These are phyloP conservation scores for Blastobotrys chiropterorum DNA, from an alignment of 805 yeast genomes.

Conservation along the genomic window DNA sequence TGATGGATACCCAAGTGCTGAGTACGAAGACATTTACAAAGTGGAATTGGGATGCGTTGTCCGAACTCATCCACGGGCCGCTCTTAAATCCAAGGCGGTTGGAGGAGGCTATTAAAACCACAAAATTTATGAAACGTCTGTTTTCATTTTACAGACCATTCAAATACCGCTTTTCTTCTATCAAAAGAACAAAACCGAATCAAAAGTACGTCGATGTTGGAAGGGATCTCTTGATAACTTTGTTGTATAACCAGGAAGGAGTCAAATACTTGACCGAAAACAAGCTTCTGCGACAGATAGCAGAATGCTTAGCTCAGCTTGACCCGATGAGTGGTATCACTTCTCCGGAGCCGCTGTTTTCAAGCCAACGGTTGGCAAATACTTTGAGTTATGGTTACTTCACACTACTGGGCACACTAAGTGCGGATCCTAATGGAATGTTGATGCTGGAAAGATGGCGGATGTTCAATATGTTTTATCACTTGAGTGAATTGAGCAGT, in stretches of 20 bases:
- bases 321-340: conserved; percentile 73
- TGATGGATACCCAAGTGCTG: conserved; percentile 63
- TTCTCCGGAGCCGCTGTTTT: conserved; percentile 69
- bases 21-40: conserved; percentile 69
- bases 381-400: conserved; percentile 76
- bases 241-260: conserved; percentile 61
- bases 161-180: conserved; percentile 66
- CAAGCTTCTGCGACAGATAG: conserved; percentile 79
- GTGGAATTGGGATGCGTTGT: conserved; percentile 83
- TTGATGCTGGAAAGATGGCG: conserved; percentile 74
- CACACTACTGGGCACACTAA: conserved; percentile 66
- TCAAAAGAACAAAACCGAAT: conserved; percentile 45
- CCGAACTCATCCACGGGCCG: conserved; percentile 77
- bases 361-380: conserved; percentile 48
- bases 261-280: conserved; percentile 58
- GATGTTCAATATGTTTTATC: conserved; percentile 72
- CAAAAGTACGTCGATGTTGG: conserved; percentile 65
- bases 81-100: conserved; percentile 62
- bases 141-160: conserved; percentile 88
- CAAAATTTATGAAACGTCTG: conserved; percentile 80
- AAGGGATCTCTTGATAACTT: conserved; percentile 60
- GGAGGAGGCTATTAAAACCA: conserved; percentile 69
- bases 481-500: conserved; percentile 50
- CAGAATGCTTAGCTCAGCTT: conserved; percentile 80
- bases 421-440: conserved; percentile 56